Percentiles rank a stretch among this genome's conserved stretches.
phyloP scores from a whole-genome alignment of 2,329 filamentous ascomycete species.

The Boeremia exigua region DNA sequence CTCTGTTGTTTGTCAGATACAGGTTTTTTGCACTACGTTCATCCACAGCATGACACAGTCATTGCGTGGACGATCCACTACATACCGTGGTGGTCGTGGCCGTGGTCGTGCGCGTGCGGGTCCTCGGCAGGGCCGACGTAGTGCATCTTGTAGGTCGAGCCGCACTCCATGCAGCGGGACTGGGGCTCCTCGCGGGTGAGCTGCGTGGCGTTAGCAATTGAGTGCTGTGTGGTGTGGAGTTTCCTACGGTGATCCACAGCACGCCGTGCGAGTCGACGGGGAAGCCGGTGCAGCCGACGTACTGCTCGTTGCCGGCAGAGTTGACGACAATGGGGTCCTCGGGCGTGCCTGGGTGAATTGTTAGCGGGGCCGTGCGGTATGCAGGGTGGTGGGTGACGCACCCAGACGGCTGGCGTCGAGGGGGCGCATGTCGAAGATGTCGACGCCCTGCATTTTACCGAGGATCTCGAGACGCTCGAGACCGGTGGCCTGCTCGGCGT shows the following conservation, averaged over 20 bases:
- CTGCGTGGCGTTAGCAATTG: constrained; percentile 52
- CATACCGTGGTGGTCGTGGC: constrained; percentile 42
- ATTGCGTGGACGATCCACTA: neutral
- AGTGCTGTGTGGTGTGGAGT: neutral
- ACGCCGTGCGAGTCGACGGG: constrained; percentile 91
- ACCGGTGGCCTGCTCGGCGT: constrained; percentile 95
- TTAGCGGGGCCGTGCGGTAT: too few species aligned
- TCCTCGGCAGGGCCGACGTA: constrained; percentile 87
- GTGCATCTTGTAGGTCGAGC: constrained; percentile 96
- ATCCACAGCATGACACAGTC: too few species aligned
- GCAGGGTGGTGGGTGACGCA: constrained; percentile 52
- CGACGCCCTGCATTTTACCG: constrained; percentile 98
- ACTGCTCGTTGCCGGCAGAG: constrained; percentile 95
- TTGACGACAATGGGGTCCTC: constrained; percentile 86
- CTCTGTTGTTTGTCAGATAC: constrained; percentile 27
- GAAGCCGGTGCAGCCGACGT: constrained; percentile 91
- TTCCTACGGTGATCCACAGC: constrained; percentile 85
- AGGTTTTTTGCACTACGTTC: accelerated
- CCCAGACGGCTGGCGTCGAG: constrained; percentile 89
- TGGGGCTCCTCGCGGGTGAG: constrained; percentile 87
- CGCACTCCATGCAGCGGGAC: constrained; percentile 96
- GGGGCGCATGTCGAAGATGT: constrained; percentile 98
- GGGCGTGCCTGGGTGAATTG: constrained; percentile 70
- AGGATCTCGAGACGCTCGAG: constrained; percentile 98
- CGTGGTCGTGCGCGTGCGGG: constrained; percentile 66